Evolutionary conservation across 345 rosid genomes (phyloP).

Genomic region (Ceriops zippeliana): DNA sequence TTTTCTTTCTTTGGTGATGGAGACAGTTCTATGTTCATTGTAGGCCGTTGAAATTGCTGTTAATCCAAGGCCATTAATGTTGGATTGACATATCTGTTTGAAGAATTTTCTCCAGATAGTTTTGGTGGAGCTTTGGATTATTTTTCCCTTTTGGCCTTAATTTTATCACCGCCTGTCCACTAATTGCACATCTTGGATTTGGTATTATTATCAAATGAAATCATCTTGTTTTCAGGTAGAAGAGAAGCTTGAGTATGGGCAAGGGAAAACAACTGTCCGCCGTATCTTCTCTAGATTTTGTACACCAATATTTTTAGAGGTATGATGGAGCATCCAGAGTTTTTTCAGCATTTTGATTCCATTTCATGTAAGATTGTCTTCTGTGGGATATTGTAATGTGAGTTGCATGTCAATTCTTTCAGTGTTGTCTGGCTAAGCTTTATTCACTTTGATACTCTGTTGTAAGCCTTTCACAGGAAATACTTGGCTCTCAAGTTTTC

Average conservation of each 20-base stretch:
- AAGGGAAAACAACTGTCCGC: conserved; percentile 74
- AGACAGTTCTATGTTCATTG: background rate
- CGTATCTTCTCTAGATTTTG: conserved; percentile 91
- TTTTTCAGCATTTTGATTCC: background rate
- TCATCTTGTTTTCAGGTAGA: conserved; percentile 57
- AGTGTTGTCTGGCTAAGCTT: background rate
- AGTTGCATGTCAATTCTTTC: background rate
- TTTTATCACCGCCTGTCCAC: background rate
- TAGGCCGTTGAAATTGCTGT: background rate
- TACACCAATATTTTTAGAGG: conserved; percentile 98
- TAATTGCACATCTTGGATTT: background rate
- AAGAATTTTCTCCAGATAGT: background rate
- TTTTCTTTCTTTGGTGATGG: background rate
- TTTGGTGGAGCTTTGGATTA: background rate
- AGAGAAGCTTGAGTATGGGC: conserved; percentile 91
- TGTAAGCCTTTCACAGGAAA: background rate
- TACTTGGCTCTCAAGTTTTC: background rate
- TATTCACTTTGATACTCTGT: background rate
- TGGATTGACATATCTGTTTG: background rate
- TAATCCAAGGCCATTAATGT: background rate
- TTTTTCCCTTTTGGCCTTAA: background rate
- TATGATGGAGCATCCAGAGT: conserved; percentile 18
- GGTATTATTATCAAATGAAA: background rate
- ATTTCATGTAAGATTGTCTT: background rate
- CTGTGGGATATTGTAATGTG: background rate